Conservation (phyloP, 495 filamentous ascomycete genomes). For the Hypoxylon cercidicola region DNA sequence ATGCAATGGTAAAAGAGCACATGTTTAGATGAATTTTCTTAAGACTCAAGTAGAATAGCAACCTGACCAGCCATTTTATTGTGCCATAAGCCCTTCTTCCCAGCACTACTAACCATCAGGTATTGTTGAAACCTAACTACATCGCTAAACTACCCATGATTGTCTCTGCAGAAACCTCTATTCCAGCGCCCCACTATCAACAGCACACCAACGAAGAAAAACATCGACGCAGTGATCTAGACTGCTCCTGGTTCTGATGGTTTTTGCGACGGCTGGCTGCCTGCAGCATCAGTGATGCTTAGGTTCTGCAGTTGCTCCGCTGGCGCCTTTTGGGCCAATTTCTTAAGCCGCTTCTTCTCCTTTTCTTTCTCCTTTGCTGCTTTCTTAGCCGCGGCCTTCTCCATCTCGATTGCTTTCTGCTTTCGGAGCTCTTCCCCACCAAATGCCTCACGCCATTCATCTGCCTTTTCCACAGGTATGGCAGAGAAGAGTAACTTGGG, state of each 20-base stretch:
- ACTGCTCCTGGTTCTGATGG: conserved; percentile 7
- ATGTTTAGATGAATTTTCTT: too few relatives aligned
- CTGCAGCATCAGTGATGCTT: conserved; percentile 16
- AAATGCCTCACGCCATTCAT: conserved; percentile 83
- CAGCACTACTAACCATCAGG: conserved; percentile 1
- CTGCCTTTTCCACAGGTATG: conserved; percentile 83
- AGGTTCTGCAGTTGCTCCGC: conserved; percentile 38
- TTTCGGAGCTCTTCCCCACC: conserved; percentile 68
- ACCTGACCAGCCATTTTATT: conserved; percentile 6
- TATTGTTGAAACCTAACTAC: conserved; percentile 10
- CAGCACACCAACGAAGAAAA: conserved; percentile 7
- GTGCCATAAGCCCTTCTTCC: neutral
- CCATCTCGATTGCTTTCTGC: conserved; percentile 42
- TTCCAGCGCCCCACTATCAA: conserved; percentile 37
- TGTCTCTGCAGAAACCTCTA: conserved; percentile 39
- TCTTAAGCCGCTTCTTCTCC: conserved; percentile 62
- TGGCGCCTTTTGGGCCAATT: conserved; percentile 49
- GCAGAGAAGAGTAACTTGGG: conserved; percentile 83
- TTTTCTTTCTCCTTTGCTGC: conserved; percentile 58
- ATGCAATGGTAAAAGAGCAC: too few relatives aligned
- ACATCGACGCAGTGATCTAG: neutral
- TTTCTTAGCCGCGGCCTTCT: conserved; percentile 72
- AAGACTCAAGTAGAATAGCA: too few relatives aligned
- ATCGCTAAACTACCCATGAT: conserved; percentile 17
- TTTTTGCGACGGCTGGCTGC: neutral